Base-by-base conservation (phyloP, 257 asterid species). In the Gentiana dahurica region DNA sequence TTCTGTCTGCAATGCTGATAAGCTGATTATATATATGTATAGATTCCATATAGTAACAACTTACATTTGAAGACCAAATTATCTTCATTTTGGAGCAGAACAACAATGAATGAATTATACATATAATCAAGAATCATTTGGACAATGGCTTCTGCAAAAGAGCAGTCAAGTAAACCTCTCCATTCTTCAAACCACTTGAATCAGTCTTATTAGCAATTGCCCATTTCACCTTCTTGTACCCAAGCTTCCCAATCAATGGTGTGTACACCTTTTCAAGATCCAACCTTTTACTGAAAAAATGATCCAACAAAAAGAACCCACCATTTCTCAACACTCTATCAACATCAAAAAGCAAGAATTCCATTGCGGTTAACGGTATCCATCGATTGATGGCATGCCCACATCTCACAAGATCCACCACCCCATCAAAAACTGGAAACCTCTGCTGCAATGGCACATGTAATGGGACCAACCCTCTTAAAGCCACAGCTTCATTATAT, bases 181-280 rank as follows among this genome's bases (percentile, higher is more conserved):
- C 94, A 72, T 85, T 85, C 86, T 87, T 87, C 63, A 86, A 44
- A 33, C 95, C 95, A 64, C 85, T 76, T 0, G 83, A 41, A 81
- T 91, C 96, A 39, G 63, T 71, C 81, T 91, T 91, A 64, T 66
- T 61, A 4, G 74, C 89, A 39, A 85, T 97, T 12, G 94, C 92
- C 98, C 98, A 91, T 61, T 91, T 91, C 70, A 91, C 94, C 74
- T 82, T 91, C 94, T 76, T 91, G 82, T 83, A 91, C 56, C 91
- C 95, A 68, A 91, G 49, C 57, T 81, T 87, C 68, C 93, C 86
- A 36, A 91, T 81, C 83, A 87, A 63, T 0, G 98, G 93, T 6
- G 79, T 50, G 62, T 62, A 91, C 12, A 87, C 88, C 68, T 73
- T 78, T 5, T 81, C 98, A 73, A 91, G 93, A 83, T 91, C 97